These are phyloP conservation scores for Gnomoniopsis smithogilvyi DNA, from an alignment of 2,329 filamentous ascomycete genomes.

Conservation along the genomic window DNA sequence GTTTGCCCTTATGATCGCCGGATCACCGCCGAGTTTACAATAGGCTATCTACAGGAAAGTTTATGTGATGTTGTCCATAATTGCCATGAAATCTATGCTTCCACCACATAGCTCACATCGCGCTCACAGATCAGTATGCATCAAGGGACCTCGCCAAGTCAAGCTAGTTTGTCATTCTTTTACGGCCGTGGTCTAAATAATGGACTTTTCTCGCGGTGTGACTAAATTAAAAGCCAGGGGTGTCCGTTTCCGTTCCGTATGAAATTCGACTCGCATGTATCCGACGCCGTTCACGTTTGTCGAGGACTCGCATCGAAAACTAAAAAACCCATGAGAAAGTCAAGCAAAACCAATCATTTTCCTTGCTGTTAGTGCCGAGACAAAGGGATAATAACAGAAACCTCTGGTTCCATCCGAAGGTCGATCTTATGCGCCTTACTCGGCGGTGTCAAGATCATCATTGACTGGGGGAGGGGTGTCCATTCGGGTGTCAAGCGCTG, in stretches of 20 bases:
- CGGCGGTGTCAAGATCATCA: conserved; percentile 94
- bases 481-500: conserved; percentile 69
- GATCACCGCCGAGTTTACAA: too few species aligned
- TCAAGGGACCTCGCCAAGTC: not conserved
- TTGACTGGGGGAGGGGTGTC: conserved; percentile 81
- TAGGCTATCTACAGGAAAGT: too few species aligned
- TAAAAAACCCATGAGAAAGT: conserved; percentile 18
- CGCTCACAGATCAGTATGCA: too few species aligned
- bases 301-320: conserved; percentile 17
- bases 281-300: conserved; percentile 13
- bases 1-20: too few species aligned
- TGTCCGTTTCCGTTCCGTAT: conserved; percentile 7
- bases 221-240: not conserved
- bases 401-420: conserved; percentile 8
- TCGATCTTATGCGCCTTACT: conserved; percentile 42
- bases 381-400: conserved; percentile 16
- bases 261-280: conserved; percentile 14
- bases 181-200: conserved; percentile 12
- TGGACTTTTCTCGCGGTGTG: conserved; percentile 7
- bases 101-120: too few species aligned
- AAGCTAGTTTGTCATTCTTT: not conserved
- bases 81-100: too few species aligned
- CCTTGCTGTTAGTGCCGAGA: conserved; percentile 19
- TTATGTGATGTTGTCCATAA: too few species aligned
- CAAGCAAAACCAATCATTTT: conserved; percentile 15